phyloP scores from a whole-genome alignment of 129 eudicot species.

The Smallanthus sonchifolius region DNA sequence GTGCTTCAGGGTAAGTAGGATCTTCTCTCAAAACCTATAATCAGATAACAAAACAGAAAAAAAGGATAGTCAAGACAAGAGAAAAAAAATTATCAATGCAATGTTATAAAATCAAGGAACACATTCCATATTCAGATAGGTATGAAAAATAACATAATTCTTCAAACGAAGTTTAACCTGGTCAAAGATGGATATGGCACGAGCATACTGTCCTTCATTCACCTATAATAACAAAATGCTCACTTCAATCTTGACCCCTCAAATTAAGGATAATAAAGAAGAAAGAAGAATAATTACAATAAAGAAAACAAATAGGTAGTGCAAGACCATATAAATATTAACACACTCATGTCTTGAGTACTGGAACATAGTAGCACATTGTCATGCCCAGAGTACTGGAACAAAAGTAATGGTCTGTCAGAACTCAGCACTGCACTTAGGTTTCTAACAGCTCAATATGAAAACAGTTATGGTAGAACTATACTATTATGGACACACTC shows the following conservation, averaged over 20 bases:
- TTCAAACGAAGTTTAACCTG: slow-evolving; percentile 53
- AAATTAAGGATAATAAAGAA: neutral
- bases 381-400: neutral
- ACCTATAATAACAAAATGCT: slow-evolving; percentile 50
- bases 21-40: slow-evolving; percentile 83
- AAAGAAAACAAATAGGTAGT: neutral
- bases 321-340: neutral
- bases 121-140: too few species aligned
- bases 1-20: slow-evolving; percentile 94
- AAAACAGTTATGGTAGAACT: neutral
- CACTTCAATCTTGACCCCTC: slow-evolving; percentile 11
- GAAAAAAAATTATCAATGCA: slow-evolving; percentile 6
- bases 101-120: neutral
- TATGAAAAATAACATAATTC: neutral
- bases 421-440: slow-evolving; percentile 6
- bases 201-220: slow-evolving; percentile 90
- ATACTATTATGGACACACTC: neutral
- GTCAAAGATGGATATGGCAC: slow-evolving; percentile 89
- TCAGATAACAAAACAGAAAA: slow-evolving; percentile 6
- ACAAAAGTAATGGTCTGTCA: neutral
- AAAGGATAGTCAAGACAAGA: neutral
- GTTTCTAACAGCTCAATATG: slow-evolving; percentile 5
- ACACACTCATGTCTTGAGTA: slow-evolving; percentile 1
- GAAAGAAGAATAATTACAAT: neutral
- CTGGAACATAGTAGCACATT: neutral